These are phyloP conservation scores for Trematosphaeria pertusa DNA, from an alignment of 2,329 filamentous ascomycete genomes.

Conservation along the genomic window DNA sequence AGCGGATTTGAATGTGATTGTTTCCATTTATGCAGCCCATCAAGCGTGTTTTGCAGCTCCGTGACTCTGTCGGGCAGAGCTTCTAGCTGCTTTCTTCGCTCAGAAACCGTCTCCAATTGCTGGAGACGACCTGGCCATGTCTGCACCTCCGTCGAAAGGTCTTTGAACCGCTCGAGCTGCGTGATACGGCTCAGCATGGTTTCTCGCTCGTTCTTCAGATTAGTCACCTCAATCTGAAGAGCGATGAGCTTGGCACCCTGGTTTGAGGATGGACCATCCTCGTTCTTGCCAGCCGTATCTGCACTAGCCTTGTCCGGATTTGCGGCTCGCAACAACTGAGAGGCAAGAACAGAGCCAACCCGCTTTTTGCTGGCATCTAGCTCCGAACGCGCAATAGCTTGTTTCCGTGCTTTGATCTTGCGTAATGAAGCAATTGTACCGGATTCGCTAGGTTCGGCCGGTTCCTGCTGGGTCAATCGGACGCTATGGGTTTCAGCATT, in stretches of 20 bases:
- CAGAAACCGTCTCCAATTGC: not conserved
- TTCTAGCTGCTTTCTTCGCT: not conserved
- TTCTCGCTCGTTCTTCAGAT: slow-evolving; percentile 2
- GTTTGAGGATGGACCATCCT: no score
- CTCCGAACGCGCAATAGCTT: not conserved
- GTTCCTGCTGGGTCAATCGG: not conserved
- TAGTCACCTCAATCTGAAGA: not conserved
- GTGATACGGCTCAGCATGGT: not conserved
- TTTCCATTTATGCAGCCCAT: not conserved
- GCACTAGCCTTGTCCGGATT: not conserved
- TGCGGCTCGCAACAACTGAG: no score
- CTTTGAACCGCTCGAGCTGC: not conserved
- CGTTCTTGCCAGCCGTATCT: not conserved
- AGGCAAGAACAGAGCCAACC: not conserved
- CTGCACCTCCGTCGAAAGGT: not conserved
- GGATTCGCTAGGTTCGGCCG: not conserved
- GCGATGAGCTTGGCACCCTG: not conserved
- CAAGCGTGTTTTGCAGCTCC: not conserved
- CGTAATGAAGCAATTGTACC: slow-evolving; percentile 3
- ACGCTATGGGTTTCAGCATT: not conserved
- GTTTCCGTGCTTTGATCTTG: slow-evolving; percentile 1
- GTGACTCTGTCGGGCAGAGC: not conserved
- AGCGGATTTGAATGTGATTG: not conserved
- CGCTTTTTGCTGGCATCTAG: not conserved
- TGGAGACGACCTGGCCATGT: not conserved